Conservation (phyloP, 2,329 filamentous ascomycete species). For the Botrytis galanthina region DNA sequence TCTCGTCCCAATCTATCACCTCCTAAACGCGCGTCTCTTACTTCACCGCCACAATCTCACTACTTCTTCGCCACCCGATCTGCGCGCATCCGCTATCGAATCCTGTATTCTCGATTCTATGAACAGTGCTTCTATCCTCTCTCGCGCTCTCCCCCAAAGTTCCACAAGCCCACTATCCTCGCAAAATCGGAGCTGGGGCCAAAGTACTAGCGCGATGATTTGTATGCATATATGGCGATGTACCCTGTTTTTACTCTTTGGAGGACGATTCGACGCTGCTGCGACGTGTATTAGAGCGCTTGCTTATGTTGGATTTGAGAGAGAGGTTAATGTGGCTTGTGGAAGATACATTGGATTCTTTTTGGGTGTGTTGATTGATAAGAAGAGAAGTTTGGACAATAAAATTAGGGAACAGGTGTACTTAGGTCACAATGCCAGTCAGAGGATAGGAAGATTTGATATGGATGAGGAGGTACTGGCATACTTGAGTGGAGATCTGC, state of each 20-base stretch:
- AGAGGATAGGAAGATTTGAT: constrained; percentile 23
- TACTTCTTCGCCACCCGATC: constrained; percentile 63
- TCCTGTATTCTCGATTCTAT: constrained; percentile 71
- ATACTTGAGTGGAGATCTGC: constrained; percentile 82
- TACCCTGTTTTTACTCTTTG: constrained; percentile 73
- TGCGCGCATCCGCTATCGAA: constrained; percentile 70
- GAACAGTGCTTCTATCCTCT: constrained; percentile 76
- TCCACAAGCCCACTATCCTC: constrained; percentile 32
- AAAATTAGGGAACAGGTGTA: constrained; percentile 24
- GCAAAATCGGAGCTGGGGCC: constrained; percentile 30
- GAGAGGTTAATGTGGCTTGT: constrained; percentile 73
- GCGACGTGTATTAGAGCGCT: constrained; percentile 70
- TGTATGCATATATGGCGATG: constrained; percentile 87
- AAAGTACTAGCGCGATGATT: constrained; percentile 63
- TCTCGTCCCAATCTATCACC: constrained; percentile 70
- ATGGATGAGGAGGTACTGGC: constrained; percentile 83
- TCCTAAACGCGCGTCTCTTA: constrained; percentile 80
- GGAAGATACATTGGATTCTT: constrained; percentile 84
- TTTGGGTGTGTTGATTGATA: constrained; percentile 61
- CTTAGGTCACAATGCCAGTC: neutral
- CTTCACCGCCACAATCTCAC: constrained; percentile 87
- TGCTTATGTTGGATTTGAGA: constrained; percentile 65
- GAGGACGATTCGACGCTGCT: constrained; percentile 70
- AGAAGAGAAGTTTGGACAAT: constrained; percentile 41
- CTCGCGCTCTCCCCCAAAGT: constrained; percentile 53